Base-by-base conservation (phyloP, 129 eudicot species). In the Pittosporum tobira region DNA sequence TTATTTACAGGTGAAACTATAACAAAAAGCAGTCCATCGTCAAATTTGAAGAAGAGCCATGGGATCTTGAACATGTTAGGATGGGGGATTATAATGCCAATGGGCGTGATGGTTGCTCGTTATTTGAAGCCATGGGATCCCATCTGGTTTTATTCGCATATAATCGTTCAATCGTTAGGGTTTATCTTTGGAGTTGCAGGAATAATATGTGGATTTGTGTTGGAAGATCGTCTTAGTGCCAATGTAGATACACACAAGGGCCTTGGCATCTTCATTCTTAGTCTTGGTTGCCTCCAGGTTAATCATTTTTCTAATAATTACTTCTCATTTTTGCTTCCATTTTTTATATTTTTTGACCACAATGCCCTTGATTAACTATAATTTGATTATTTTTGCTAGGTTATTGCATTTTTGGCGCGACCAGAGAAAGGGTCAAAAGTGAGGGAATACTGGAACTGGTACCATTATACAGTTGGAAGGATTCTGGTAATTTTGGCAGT, bases 381-480 rank as follows among this genome's bases (percentile, higher is more conserved):
- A 29, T 48, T 48, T 16, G 0, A 38, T 31, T 15, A 37, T 42
- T 51, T 58, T 44, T 70, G 49, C 16, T 21, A 90, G 97, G 73
- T 85, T 36, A 71, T 80, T 18, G 98, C 89, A 11, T 3, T 80
- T 59, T 76, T 85, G 69, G 69, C 60, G 16, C 63, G 98, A 50
- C 95, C 98, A 8, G 60, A 74, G 16, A 80, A 76, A 63, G 82
- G 37, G 31, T 71, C 94, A 1, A 86, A 83, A 62, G 75, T 38
- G 38, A 58, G 95, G 48, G 86, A 82, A 59, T 80, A 71, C 27
- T 90, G 98, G 98, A 90, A 85, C 38, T 90, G 94, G 94, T 90
- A 83, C 59, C 98, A 90, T 69, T 76, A 71, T n/a, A 62, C 46
- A 0, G 77, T 85, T 16, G 96, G 96, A 48, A 75, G 91, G 63